Base-by-base conservation (phyloP, 345 rosid species). In the Erucastrum elatum region DNA sequence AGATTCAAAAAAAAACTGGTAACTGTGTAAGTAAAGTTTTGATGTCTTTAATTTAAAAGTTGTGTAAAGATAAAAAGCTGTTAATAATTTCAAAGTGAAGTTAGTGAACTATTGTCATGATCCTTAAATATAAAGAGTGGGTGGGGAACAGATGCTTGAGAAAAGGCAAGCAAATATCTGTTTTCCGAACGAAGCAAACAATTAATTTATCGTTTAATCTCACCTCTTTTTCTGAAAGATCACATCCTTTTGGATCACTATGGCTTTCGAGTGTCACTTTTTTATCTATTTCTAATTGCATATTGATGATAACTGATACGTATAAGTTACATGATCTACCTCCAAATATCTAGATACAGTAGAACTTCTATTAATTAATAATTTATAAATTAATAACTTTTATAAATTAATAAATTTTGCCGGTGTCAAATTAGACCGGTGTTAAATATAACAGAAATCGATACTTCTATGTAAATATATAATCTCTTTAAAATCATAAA, bases 71-170 rank as follows among this genome's bases (percentile, higher is more conserved):
- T 62, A 46, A 61, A 68, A 49, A 35, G 13, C 7, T 59, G 64
- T 59, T 59, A 2, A 59, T 59, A 25, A 59, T 73, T 59, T 65
- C 9, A 79, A 74, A 66, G 68, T 21, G 73, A 66, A 70, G 64
- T 61, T 69, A 70, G 75, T 72, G 51, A 78, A 44, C 63, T 30
- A 59, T 13, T 66, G 49, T 41, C 64, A 58, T 72, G 51, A 72
- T 72, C 73, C 81, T 41, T 66, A 58, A 9, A 56, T 78, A 62
- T 78, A 17, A 56, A 51, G 66, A 53, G 68, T 62, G 15, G 56
- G 77, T 79, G 74, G 75, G 77, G 70, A 58, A 34, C 74, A 67
- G 82, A 79, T 79, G 66, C 78, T 29, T 51, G 60, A 62, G 3
- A 25, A 33, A 73, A 73, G 64, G 78, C 66, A 74, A 10, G 56